A percentile compares a stretch with the other conserved stretches of the same genome.
Conservation (phyloP, 345 rosid genomes). For the Linum tenue region DNA sequence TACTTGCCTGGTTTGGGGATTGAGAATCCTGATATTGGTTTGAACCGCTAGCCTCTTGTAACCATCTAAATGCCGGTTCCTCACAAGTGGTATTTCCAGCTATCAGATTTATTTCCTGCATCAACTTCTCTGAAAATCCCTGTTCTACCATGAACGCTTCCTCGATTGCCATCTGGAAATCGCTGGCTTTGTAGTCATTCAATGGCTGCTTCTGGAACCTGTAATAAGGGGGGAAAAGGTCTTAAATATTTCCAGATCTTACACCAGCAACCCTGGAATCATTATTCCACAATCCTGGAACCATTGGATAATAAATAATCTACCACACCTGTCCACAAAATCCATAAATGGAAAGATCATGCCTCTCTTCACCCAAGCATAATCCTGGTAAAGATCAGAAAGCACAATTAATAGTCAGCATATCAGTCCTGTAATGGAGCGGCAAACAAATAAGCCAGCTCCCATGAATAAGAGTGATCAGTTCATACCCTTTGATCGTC, state of each 20-base stretch:
- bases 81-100: constrained; percentile 60
- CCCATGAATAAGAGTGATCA: constrained; percentile 11
- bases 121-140: constrained; percentile 84
- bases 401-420: constrained; percentile 18
- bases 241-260: constrained; percentile 15
- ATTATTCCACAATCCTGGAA: neutral
- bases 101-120: constrained; percentile 73
- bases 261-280: neutral
- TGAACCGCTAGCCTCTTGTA: constrained; percentile 70
- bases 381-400: constrained; percentile 52
- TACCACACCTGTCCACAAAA: constrained; percentile 58
- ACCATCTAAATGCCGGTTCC: constrained; percentile 55
- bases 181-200: constrained; percentile 43
- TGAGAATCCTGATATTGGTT: constrained; percentile 56
- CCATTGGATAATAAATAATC: too few species aligned
- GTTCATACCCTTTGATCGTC: constrained; percentile 68
- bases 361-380: constrained; percentile 80
- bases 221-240: constrained; percentile 10
- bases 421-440: constrained; percentile 9
- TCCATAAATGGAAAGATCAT: constrained; percentile 87
- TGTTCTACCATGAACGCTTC: constrained; percentile 93
- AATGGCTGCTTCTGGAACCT: constrained; percentile 80
- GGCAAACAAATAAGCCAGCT: constrained; percentile 5
- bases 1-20: constrained; percentile 53
- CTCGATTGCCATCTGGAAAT: constrained; percentile 73